Base-by-base conservation (phyloP, 164 flowering plant genomes). In the Saururus chinensis region DNA sequence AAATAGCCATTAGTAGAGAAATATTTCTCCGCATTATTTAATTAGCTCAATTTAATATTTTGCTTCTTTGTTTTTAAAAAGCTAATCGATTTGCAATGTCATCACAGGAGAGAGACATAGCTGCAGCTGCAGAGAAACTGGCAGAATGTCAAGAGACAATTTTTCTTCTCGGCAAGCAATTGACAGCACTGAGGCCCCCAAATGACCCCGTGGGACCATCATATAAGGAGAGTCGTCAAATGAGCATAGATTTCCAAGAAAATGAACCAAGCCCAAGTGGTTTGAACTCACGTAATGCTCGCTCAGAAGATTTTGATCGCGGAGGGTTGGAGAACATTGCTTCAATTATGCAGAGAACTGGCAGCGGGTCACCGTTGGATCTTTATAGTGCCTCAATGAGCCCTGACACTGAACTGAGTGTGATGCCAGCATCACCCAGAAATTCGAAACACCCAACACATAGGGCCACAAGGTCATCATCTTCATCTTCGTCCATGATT, bases 111-210 rank as follows among this genome's bases (percentile, higher is more conserved):
- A 80, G 41, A 66, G 97, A 87, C 40, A 68, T 89, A 63, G 78
- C 84, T 25, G 85, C 89, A 60, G 97, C 98, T 35, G 95, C 98
- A 57, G 99, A 84, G 74, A 93, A 83, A 74, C 78, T 93, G 17
- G 97, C 96, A 7, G 88, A 88, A 70, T 93, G 99, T 70, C 99
- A 93, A 70, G 97, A 93, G 73, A 93, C 92, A 56, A 88, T 93
- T 67, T 79, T 80, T 73, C 85, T 90, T 73, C 95, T 93, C 4
- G 84, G 97, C 51, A 86, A 73, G 80, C 97, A 95, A 65, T 73
- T 90, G 74, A 80, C 87, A 37, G 37, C 88, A 48, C 40, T 95
- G 72, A 84, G 84, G 19, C 25, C 93, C 21, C 79, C 81, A 54
- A 54, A 81, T 40, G 89, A 82, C 19, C 24, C 65, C n/a, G 51